Conservation (phyloP, 768 basidiomycete species). For the Termitomyces sp. region DNA sequence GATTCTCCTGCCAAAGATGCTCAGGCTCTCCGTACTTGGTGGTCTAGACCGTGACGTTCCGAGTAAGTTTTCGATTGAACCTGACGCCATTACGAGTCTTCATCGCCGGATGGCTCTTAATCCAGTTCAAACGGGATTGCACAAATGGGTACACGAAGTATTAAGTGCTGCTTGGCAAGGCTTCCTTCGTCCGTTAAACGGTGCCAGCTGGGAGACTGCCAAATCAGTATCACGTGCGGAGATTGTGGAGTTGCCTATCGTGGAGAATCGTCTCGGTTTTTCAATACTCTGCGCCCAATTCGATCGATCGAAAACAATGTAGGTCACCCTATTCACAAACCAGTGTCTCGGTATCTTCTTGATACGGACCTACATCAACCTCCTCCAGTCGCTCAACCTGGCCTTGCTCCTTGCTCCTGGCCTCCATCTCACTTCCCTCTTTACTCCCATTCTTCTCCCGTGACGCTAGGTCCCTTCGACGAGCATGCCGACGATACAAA, state of each 20-base stretch:
- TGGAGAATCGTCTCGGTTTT: conserved; percentile 16
- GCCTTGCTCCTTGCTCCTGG: conserved; percentile 6
- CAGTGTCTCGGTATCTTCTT: conserved; percentile 17
- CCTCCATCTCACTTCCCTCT: conserved; percentile 2
- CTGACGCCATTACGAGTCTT: background rate
- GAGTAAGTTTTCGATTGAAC: background rate
- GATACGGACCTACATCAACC: conserved; percentile 8
- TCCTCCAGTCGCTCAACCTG: background rate
- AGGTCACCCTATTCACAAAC: conserved; percentile 18
- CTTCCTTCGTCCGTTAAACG: background rate
- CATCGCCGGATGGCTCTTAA: background rate
- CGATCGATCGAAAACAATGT: conserved; percentile 30
- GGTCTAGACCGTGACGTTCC: background rate
- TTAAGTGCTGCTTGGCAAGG: conserved; percentile 4
- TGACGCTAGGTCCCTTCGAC: background rate
- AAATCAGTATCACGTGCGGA: conserved; percentile 16
- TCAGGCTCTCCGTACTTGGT: too few relatives aligned
- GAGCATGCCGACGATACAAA: conserved; percentile 24
- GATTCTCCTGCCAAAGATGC: background rate
- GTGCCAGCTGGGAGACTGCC: conserved; percentile 2
- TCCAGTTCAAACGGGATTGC: background rate
- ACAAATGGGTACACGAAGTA: background rate
- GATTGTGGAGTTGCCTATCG: conserved; percentile 16
- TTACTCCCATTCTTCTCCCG: background rate
- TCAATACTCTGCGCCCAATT: conserved; percentile 13